These are phyloP conservation scores for Vaccinium macrocarpon DNA, from an alignment of 148 eudicot genomes.

Conservation along the genomic window DNA sequence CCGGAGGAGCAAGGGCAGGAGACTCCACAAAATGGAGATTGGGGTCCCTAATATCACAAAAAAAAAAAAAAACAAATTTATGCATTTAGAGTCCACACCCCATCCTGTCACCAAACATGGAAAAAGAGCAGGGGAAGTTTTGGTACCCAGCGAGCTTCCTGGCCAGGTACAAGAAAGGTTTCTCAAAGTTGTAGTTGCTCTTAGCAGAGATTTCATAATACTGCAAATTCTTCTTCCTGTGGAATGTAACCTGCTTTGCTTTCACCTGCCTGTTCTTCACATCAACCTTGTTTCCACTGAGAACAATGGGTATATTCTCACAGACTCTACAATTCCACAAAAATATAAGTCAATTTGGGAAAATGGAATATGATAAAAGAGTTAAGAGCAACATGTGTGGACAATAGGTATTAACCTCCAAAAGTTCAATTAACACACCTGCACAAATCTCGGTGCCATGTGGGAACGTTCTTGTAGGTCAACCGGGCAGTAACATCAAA, in stretches of 20 bases:
- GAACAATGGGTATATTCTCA: conserved; percentile 23
- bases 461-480: conserved; percentile 24
- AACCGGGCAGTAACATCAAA: conserved; percentile 23
- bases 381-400: background rate
- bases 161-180: conserved; percentile 25
- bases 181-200: conserved; percentile 23
- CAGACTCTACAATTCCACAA: conserved; percentile 15
- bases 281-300: conserved; percentile 24
- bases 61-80: background rate
- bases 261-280: conserved; percentile 28
- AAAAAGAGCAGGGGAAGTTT: background rate
- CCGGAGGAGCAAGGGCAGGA: conserved; percentile 26
- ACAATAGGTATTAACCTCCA: background rate
- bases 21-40: conserved; percentile 21
- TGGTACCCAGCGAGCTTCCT: conserved; percentile 21
- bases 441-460: conserved; percentile 25
- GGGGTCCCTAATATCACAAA: conserved; percentile 16
- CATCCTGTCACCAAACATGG: background rate
- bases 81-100: background rate
- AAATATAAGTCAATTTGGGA: background rate
- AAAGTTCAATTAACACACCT: background rate
- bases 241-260: conserved; percentile 30
- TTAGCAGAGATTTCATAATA: conserved; percentile 22
- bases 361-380: background rate
- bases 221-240: conserved; percentile 27